Evolutionary conservation across 208 protist species (phyloP).

Genomic region (Trichomonas vaginalis): DNA sequence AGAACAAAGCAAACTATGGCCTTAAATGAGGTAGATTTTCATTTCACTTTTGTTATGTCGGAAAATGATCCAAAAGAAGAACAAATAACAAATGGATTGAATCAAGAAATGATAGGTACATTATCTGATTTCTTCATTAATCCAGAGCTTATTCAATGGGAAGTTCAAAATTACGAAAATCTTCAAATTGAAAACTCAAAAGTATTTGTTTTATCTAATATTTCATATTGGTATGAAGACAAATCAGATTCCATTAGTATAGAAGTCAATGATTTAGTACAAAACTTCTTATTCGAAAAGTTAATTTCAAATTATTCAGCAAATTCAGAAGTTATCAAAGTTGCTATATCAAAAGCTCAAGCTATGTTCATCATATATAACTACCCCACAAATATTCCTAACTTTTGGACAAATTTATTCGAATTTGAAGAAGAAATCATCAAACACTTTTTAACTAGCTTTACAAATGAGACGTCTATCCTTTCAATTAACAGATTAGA

Average conservation of each 20-base stretch:
- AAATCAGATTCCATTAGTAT: not conserved
- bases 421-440: not conserved
- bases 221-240: not conserved
- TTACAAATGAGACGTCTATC: not conserved
- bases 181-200: not conserved
- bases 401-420: not conserved
- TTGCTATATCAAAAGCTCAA: not conserved
- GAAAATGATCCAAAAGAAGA: not conserved
- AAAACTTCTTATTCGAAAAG: not conserved
- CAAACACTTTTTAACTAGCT: not conserved
- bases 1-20: too few species aligned
- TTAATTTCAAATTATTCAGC: not conserved
- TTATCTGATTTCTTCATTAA: not conserved
- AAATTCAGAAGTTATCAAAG: not conserved
- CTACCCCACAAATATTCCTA: not conserved
- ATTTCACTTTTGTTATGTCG: too few species aligned
- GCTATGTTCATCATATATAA: not conserved
- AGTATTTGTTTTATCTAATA: not conserved
- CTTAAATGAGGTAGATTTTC: too few species aligned
- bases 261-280: not conserved
- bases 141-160: not conserved
- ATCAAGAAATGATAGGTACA: not conserved
- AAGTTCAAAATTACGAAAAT: not conserved
- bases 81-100: not conserved
- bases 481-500: not conserved